Base-by-base conservation (phyloP, 768 basidiomycete species). In the Basidioascus undulatus region DNA sequence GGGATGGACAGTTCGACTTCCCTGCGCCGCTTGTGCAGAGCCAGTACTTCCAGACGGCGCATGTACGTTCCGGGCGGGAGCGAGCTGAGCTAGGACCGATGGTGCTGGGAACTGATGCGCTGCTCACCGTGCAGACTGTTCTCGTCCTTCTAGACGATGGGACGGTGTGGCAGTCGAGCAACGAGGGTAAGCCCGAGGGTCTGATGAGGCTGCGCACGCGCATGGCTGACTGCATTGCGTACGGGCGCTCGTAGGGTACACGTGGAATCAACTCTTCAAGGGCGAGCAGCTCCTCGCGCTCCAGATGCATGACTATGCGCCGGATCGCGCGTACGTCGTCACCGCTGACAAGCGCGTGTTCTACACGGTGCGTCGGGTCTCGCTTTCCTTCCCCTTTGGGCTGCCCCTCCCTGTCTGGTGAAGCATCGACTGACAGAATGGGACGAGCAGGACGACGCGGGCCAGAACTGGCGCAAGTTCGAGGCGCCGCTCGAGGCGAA, bases 81-180 rank as follows among this genome's bases (percentile, higher is more conserved):
- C n/a, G n/a, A n/a, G n/a, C n/a, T n/a, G n/a, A n/a, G n/a, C n/a
- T n/a, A n/a, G n/a, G n/a, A n/a, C n/a, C n/a, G n/a, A n/a, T n/a
- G n/a, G n/a, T n/a, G n/a, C n/a, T n/a, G n/a, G n/a, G n/a, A n/a
- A n/a, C n/a, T n/a, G n/a, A n/a, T n/a, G n/a, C n/a, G n/a, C n/a
- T n/a, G n/a, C n/a, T n/a, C n/a, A n/a, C n/a, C n/a, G n/a, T 45
- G 0, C 50, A 81, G 69, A 86, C 84, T 0, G 68, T 96, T 41
- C 69, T 98, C 25, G 72, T 81, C 31, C 74, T 80, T 6, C 66
- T 92, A 3, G 55, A 56, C 1, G 84, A 96, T 52, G 58, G 71
- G 45, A 66, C 69, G 0, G 65, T 96, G 40, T 96, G 83, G 83
- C 86, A 94, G 61, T 92, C 84, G 1, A 72, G 71, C 51, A 94